Evolutionary conservation across 768 basidiomycete genomes (phyloP).

Genomic region (Strobilomyces dryophilus): DNA sequence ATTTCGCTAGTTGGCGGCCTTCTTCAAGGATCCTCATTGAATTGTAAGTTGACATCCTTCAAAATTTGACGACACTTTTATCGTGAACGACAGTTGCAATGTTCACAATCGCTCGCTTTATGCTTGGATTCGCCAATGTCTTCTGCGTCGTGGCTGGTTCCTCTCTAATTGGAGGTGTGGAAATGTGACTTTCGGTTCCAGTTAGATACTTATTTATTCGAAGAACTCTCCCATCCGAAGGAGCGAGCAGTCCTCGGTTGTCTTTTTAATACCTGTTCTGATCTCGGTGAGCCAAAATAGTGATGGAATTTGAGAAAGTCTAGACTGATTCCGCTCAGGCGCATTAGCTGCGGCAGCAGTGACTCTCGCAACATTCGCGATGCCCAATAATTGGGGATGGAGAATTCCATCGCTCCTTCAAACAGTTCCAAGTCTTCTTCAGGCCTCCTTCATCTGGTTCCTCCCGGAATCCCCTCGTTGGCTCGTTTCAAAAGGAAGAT

Average conservation of each 20-base stretch:
- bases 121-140: constrained; percentile 1
- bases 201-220: neutral
- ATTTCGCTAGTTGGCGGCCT: neutral
- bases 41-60: neutral
- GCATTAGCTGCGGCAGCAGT: constrained; percentile 39
- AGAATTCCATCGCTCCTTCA: constrained; percentile 64
- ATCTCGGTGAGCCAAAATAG: constrained; percentile 7
- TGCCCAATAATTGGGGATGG: constrained; percentile 60
- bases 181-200: neutral
- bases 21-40: neutral
- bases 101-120: neutral
- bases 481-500: constrained; percentile 55
- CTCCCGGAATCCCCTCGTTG: constrained; percentile 55
- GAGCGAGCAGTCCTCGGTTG: constrained; percentile 15
- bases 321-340: constrained; percentile 5
- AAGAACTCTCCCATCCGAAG: constrained; percentile 23
- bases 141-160: constrained; percentile 8
- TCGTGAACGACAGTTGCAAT: neutral
- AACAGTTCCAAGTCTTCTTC: constrained; percentile 47
- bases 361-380: constrained; percentile 62
- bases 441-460: constrained; percentile 38
- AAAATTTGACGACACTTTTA: neutral
- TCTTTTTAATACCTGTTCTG: constrained; percentile 9
- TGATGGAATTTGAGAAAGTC: too few species aligned
- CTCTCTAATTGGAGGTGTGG: constrained; percentile 21